A percentile compares a stretch with the other conserved stretches of the same genome.
Evolutionary conservation across 345 rosid genomes (phyloP).

Genomic region (Leavenworthia alabamica): DNA sequence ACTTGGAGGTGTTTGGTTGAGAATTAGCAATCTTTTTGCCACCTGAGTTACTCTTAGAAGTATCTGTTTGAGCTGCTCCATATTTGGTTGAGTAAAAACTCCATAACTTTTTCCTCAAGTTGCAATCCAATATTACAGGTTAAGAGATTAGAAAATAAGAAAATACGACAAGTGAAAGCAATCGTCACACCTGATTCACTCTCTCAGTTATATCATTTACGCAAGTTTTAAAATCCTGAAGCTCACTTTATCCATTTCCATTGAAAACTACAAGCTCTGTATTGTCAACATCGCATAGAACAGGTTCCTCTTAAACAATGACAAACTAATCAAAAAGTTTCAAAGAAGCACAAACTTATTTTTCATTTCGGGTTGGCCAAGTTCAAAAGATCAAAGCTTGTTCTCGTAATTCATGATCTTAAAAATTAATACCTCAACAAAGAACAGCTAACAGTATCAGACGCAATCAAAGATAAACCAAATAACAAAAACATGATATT

Average conservation of each 20-base stretch:
- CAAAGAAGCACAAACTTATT: not conserved
- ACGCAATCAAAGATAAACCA: not conserved
- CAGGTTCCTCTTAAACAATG: constrained; percentile 24
- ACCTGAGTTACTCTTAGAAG: constrained; percentile 39
- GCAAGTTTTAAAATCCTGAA: constrained; percentile 32
- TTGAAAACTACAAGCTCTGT: constrained; percentile 3
- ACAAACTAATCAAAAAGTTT: constrained; percentile 5
- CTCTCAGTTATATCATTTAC: constrained; percentile 41
- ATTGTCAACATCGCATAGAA: constrained; percentile 15
- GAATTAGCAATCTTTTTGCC: constrained; percentile 43
- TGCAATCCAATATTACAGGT: constrained; percentile 25
- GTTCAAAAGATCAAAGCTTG: not conserved
- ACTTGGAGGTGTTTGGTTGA: constrained; percentile 36
- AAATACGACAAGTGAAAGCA: not conserved
- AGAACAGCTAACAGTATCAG: not conserved
- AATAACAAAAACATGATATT: not conserved
- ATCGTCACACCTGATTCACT: constrained; percentile 40
- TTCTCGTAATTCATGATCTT: not conserved
- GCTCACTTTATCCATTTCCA: constrained; percentile 24
- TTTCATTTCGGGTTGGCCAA: not conserved
- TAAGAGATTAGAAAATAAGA: not conserved
- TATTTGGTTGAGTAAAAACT: constrained; percentile 37
- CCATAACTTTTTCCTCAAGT: constrained; percentile 55
- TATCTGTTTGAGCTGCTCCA: constrained; percentile 33
- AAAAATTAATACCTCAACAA: not conserved